Base-by-base conservation (phyloP, 1,284 basidiomycete species). In the Trichosporon sp. region DNA sequence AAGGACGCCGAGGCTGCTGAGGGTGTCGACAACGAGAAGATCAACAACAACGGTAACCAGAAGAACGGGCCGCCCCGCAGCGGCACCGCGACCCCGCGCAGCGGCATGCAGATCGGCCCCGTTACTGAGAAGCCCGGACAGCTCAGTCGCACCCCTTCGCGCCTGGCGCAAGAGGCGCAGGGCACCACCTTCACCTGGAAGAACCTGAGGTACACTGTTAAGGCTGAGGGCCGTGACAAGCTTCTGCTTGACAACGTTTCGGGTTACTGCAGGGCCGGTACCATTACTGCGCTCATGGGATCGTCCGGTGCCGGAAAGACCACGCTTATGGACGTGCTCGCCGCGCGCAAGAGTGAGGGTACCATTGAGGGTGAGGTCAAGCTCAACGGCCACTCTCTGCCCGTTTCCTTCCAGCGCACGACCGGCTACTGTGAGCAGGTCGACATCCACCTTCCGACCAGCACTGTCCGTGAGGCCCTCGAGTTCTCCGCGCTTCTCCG, bases 401-500 rank as follows among this genome's bases (percentile, higher is more conserved):
- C 83, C n/a, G 73, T 81, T 15, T 81, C 83, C n/a, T 87, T 86
- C 81, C 85, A 86, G 74, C 80, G 86, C 13, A 84, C 83, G 15
- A 85, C 85, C 2, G 86, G 85, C 2, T 85, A 81, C 70, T 81
- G 71, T 75, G 84, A 82, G 71, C 81, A 82, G 71, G 75, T 76
- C 29, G 81, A 82, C 65, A 76, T 79, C 18, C 79, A 80, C 68
- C 73, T 79, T 5, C 78, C 78, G 9, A 74, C 74, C 64, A 70
- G 80, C 2, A 83, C 81, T 7, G 93, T 96, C 3, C 86, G 92
- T 25, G 93, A 96, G 77, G 91, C 93, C 0, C 83, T 96, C 0
- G 83, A 88, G 34, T 93, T 95, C 83, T 92, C 91, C 1, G 93
- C 93, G 0, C 86, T 89, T 71, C 84, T 95, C 9, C 88, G 93